These are phyloP conservation scores for Penicillium silybi DNA, from an alignment of 495 filamentous ascomycete species.

Conservation along the genomic window DNA sequence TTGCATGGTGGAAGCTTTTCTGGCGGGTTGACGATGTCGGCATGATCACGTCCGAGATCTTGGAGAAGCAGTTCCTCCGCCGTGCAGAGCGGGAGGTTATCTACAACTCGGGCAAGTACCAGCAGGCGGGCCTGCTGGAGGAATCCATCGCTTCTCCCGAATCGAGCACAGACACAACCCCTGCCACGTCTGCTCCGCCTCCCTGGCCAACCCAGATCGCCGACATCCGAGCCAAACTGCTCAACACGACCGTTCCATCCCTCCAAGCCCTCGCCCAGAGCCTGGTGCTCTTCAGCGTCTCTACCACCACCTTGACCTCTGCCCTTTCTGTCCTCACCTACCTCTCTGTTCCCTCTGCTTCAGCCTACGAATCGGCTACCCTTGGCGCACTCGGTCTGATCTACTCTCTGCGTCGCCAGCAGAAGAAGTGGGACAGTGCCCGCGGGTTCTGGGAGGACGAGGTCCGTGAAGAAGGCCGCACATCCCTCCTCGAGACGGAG, in stretches of 20 bases:
- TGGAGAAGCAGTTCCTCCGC: constrained; percentile 68
- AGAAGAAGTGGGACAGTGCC: constrained; percentile 72
- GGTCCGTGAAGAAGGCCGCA: constrained; percentile 75
- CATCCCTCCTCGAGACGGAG: constrained; percentile 67
- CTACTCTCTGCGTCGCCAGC: constrained; percentile 68
- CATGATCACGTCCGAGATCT: constrained; percentile 72
- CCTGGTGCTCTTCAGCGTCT: constrained; percentile 69
- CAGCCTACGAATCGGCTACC: constrained; percentile 71
- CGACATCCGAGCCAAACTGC: constrained; percentile 49
- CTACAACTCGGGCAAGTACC: constrained; percentile 75
- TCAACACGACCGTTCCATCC: constrained; percentile 61
- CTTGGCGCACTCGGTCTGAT: constrained; percentile 75
- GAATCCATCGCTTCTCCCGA: constrained; percentile 10
- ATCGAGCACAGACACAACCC: constrained; percentile 6
- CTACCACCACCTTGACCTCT: constrained; percentile 57
- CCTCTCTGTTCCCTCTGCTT: constrained; percentile 51
- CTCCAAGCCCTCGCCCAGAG: constrained; percentile 79
- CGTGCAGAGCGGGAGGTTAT: constrained; percentile 70
- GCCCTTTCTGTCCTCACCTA: constrained; percentile 67
- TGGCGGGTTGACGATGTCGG: constrained; percentile 91
- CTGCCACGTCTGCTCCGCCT: constrained; percentile 12
- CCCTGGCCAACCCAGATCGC: constrained; percentile 46
- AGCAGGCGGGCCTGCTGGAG: constrained; percentile 58
- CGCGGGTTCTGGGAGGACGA: constrained; percentile 68
- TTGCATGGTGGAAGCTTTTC: constrained; percentile 92